phyloP scores from a whole-genome alignment of 345 rosid species.

The Cardamine chenopodiifolia region DNA sequence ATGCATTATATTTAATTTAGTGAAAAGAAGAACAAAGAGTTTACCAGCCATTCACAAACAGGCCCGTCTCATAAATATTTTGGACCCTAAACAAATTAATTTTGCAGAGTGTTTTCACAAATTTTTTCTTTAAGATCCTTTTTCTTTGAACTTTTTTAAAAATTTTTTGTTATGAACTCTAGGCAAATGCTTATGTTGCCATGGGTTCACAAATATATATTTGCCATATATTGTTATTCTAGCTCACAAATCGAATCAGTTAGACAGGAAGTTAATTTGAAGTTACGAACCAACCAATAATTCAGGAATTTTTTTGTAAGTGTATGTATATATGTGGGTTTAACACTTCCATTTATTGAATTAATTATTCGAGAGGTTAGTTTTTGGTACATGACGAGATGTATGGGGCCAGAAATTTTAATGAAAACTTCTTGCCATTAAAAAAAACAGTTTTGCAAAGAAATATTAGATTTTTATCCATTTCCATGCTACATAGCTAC shows the following conservation, averaged over 20 bases:
- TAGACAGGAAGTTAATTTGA: neutral
- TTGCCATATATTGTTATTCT: neutral
- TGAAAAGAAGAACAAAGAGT: neutral
- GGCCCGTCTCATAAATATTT: too few relatives aligned
- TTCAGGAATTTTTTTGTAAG: neutral
- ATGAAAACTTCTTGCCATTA: neutral
- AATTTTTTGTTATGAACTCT: too few relatives aligned
- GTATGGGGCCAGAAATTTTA: neutral
- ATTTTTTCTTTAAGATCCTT: too few relatives aligned
- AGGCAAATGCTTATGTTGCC: too few relatives aligned
- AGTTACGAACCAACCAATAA: slow-evolving; percentile 9
- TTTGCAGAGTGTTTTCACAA: too few relatives aligned
- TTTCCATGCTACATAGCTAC: too few relatives aligned
- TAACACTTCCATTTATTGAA: slow-evolving; percentile 3
- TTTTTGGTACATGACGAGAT: slow-evolving; percentile 10
- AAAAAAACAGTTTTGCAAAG: neutral
- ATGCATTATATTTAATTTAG: neutral
- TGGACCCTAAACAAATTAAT: too few relatives aligned
- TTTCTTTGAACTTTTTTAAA: too few relatives aligned
- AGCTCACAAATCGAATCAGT: neutral
- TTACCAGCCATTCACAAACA: neutral
- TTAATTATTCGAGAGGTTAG: neutral
- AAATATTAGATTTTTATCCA: neutral
- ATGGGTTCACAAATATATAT: neutral
- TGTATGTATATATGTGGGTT: neutral